Evolutionary conservation across 441 rosid species (phyloP).

Genomic region (Mallotus repandus): DNA sequence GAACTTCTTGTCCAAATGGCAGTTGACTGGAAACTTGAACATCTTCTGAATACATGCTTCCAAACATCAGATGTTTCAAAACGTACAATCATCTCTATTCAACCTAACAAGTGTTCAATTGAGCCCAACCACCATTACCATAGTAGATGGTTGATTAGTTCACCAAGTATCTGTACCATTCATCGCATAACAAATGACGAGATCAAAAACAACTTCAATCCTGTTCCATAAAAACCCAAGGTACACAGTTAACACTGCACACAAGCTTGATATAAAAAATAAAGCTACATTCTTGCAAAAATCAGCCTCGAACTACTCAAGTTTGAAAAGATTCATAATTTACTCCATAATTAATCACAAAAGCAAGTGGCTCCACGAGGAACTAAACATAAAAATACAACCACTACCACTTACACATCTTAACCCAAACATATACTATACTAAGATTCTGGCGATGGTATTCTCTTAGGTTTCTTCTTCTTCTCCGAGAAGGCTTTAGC

Average conservation of each 20-base stretch:
- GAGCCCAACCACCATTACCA: background rate
- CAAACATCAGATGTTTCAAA: too few relatives aligned
- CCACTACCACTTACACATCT: background rate
- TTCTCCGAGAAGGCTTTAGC: slow-evolving; percentile 64
- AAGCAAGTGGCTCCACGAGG: slow-evolving; percentile 6
- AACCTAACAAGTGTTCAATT: too few relatives aligned
- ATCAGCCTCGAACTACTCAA: background rate
- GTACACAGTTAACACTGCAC: slow-evolving; percentile 11
- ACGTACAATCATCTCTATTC: too few relatives aligned
- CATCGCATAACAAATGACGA: background rate
- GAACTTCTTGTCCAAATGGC: too few relatives aligned
- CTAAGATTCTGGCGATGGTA: slow-evolving; percentile 38
- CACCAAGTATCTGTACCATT: background rate
- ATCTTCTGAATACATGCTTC: too few relatives aligned
- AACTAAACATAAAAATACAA: slow-evolving; percentile 1
- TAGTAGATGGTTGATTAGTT: background rate
- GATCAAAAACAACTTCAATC: background rate
- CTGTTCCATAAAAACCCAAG: background rate
- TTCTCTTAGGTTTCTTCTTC: slow-evolving; percentile 56
- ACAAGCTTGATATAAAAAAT: background rate
- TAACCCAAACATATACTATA: background rate
- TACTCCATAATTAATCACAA: slow-evolving; percentile 10
- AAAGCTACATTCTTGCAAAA: background rate
- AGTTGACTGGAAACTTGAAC: too few relatives aligned
- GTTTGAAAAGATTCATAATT: background rate